Conservation (phyloP, 352 stramenopile genomes). For the Phytopythium oedochilum region DNA sequence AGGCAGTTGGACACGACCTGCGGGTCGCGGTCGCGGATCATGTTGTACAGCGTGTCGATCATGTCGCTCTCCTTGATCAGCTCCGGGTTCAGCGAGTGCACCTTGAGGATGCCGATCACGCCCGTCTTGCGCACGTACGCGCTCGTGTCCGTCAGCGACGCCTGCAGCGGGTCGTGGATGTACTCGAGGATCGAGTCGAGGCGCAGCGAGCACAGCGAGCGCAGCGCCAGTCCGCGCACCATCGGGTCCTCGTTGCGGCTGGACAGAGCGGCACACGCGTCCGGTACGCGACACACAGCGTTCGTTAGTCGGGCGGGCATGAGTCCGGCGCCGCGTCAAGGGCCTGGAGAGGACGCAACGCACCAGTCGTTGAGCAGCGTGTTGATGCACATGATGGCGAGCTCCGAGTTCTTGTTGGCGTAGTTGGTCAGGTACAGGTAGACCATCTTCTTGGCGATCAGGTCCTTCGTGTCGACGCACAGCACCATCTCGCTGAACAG, state of each 20-base stretch:
- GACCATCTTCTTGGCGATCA: slow-evolving; percentile 99
- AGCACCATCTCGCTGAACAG: slow-evolving; percentile 99
- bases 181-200: slow-evolving; percentile 99
- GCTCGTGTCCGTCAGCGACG: slow-evolving; percentile 93
- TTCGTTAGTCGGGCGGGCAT: not conserved
- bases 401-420: slow-evolving; percentile 96
- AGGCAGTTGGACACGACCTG: slow-evolving; percentile 97
- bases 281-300: too few relatives aligned
- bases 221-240: slow-evolving; percentile 96
- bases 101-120: slow-evolving; percentile 99
- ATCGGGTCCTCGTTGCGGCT: slow-evolving; percentile 97
- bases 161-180: slow-evolving; percentile 91
- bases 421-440: slow-evolving; percentile 99
- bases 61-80: slow-evolving; percentile 93
- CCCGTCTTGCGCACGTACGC: slow-evolving; percentile 99
- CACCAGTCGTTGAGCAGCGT: slow-evolving; percentile 98
- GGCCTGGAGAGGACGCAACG: too few relatives aligned
- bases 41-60: slow-evolving; percentile 98
- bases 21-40: slow-evolving; percentile 97
- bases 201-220: slow-evolving; percentile 95
- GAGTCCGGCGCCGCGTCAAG: too few relatives aligned
- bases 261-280: not conserved
- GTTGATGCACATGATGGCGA: slow-evolving; percentile 99
- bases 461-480: slow-evolving; percentile 95
- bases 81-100: slow-evolving; percentile 91